Evolutionary conservation across 2,329 filamentous ascomycete species (phyloP).

Genomic region (Nemania sp.): DNA sequence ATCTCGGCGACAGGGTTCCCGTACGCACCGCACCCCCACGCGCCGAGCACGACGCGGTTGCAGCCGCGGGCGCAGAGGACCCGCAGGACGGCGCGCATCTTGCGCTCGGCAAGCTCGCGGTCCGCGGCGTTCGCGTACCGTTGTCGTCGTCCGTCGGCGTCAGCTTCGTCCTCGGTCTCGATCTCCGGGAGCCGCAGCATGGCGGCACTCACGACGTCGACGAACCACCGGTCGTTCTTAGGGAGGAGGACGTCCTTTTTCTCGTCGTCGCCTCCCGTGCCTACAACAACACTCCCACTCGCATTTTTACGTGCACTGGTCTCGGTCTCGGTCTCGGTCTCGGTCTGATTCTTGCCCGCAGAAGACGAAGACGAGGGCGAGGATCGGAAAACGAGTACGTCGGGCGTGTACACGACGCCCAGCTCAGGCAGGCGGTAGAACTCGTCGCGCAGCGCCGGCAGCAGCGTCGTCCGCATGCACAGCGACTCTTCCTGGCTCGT

Average conservation of each 20-base stretch:
- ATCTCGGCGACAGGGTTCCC: slow-evolving; percentile 65
- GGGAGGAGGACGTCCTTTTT: slow-evolving; percentile 44
- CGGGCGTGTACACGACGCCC: slow-evolving; percentile 59
- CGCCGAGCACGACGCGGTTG: slow-evolving; percentile 60
- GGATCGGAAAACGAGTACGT: slow-evolving; percentile 62
- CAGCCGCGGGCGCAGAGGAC: slow-evolving; percentile 53
- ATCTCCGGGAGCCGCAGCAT: slow-evolving; percentile 63
- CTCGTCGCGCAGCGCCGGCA: slow-evolving; percentile 60
- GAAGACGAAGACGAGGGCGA: slow-evolving; percentile 17
- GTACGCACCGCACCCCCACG: slow-evolving; percentile 68
- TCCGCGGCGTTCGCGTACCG: slow-evolving; percentile 53
- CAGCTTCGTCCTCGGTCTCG: too few relatives aligned
- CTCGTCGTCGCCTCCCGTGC: slow-evolving; percentile 40
- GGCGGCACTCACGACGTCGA: slow-evolving; percentile 62
- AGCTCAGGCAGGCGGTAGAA: slow-evolving; percentile 65
- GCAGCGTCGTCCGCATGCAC: slow-evolving; percentile 63
- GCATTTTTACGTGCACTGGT: not conserved
- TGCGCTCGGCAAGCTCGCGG: slow-evolving; percentile 53
- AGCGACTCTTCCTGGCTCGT: slow-evolving; percentile 65
- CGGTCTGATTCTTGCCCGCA: too few relatives aligned
- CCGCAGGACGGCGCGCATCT: slow-evolving; percentile 63
- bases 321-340: slow-evolving; percentile 21
- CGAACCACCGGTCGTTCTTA: slow-evolving; percentile 58
- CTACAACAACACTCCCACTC: slow-evolving; percentile 10
- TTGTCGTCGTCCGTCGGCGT: too few relatives aligned